Evolutionary conservation across 2,329 filamentous ascomycete species (phyloP), one percentile per base, ranked within the genome.

Genomic region (Endoconidiophora polonica): DNA sequence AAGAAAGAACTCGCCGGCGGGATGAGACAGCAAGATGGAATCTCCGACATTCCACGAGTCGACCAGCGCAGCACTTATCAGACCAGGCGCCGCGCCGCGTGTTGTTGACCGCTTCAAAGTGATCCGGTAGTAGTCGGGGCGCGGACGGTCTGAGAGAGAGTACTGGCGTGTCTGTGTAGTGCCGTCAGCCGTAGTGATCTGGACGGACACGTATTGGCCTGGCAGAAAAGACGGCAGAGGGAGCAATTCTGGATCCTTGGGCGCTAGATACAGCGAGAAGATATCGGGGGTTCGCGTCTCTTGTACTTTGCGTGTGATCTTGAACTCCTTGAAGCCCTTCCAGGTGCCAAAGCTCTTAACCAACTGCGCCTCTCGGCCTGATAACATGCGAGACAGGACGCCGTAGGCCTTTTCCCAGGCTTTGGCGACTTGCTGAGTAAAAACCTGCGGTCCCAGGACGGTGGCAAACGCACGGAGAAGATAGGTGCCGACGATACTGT

Each of bases 321-420:
- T 63, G 63, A 76, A 76, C 55, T 64, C 62, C 52, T 72, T 66
- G 70, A 71, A 76, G 50, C 50, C 50, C 9, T 39, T 56, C 71
- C 72, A 74, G 1, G 60, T 59, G 9, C 60, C 61, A 23, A 63
- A 58, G 42, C 62, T 62, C 26, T 76, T 69, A 61, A 84, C 85
- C 16, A 87, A 62, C 41, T 73, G 59, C 6, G 62, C 63, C 62
- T 88, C 83, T 50, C 74, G 71, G 48, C 62, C 65, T 63, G 86
- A 83, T 65, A 87, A 80, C 54, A 87, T 68, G 56, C 79, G 66
- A 5, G 83, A 83, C 1, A 88, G 71, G 57, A 82, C 74, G 60
- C 68, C 74, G 61, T 87, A 88, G 2, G 83, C 84, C 1, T 74
- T 72, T 0, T 69, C 72, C 84, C 83, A 88, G 14, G 83, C 83